Evolutionary conservation across 495 filamentous ascomycete species (phyloP).

Genomic region (Tuber brumale): DNA sequence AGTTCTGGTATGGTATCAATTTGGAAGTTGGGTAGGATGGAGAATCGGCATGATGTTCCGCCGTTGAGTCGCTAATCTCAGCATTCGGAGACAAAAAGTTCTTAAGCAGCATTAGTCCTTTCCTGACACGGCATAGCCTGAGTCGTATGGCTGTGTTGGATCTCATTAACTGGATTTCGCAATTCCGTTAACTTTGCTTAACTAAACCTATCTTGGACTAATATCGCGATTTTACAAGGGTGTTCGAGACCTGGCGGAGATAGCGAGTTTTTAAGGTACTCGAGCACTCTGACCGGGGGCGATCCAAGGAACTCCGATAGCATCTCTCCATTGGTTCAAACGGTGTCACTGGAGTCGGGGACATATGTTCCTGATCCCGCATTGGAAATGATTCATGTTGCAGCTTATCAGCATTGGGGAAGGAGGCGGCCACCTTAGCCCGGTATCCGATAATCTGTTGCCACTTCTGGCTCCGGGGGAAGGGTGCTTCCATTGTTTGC

Average conservation of each 20-base stretch:
- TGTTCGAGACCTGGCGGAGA: no score
- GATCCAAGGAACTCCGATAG: conserved; percentile 51
- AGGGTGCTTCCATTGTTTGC: conserved; percentile 53
- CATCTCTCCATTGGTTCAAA: conserved; percentile 50
- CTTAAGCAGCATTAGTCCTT: no score
- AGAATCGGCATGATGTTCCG: conserved; percentile 44
- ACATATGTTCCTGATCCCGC: conserved; percentile 44
- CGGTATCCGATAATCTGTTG: conserved; percentile 47
- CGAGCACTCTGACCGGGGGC: conserved; percentile 51
- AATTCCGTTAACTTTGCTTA: no score
- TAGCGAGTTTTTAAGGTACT: no score
- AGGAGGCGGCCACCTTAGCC: conserved; percentile 35
- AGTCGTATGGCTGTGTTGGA: no score
- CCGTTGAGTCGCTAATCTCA: no score
- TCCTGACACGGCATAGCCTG: no score
- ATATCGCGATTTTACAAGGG: no score
- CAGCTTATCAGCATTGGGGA: conserved; percentile 48
- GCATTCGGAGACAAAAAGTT: no score
- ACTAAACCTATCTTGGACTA: no score
- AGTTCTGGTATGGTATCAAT: background rate
- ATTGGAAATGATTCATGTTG: background rate
- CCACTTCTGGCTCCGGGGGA: conserved; percentile 57
- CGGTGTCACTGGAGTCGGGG: conserved; percentile 46
- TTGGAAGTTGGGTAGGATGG: background rate
- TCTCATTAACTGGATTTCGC: no score